These are phyloP conservation scores for Aureobasidium mangrovei DNA, from an alignment of 2,329 filamentous ascomycete species.

Conservation along the genomic window DNA sequence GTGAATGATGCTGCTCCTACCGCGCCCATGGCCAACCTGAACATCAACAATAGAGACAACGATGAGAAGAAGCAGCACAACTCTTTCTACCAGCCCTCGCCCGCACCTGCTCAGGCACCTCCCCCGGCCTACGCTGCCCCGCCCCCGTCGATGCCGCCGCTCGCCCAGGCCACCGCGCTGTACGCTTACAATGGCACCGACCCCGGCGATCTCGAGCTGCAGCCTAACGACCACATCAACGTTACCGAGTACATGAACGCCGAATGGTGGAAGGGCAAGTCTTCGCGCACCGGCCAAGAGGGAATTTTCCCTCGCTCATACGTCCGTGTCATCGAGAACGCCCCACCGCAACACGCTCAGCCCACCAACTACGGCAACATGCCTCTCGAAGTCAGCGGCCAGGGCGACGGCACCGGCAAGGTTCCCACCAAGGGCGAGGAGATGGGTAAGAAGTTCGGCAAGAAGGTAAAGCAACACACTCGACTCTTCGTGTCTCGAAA, in stretches of 20 bases:
- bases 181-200: constrained; percentile 78
- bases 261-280: constrained; percentile 93
- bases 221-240: constrained; percentile 69
- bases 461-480: constrained; percentile 49
- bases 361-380: constrained; percentile 54
- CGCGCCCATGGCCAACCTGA: constrained; percentile 28
- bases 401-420: constrained; percentile 38
- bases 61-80: constrained; percentile 27
- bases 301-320: constrained; percentile 96
- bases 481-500: too few relatives aligned
- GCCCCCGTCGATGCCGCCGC: constrained; percentile 39
- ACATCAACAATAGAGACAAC: constrained; percentile 20
- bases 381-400: constrained; percentile 64
- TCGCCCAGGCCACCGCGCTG: constrained; percentile 69
- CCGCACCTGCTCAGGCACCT: constrained; percentile 38
- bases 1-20: constrained; percentile 20
- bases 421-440: constrained; percentile 58
- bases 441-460: constrained; percentile 89
- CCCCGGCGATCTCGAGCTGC: constrained; percentile 70
- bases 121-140: constrained; percentile 46
- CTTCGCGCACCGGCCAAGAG: constrained; percentile 70
- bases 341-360: constrained; percentile 36
- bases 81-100: constrained; percentile 31
- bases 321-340: constrained; percentile 62
- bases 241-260: constrained; percentile 91